Evolutionary conservation across 2,329 filamentous ascomycete species (phyloP).

Genomic region (Colletotrichum shisoi): DNA sequence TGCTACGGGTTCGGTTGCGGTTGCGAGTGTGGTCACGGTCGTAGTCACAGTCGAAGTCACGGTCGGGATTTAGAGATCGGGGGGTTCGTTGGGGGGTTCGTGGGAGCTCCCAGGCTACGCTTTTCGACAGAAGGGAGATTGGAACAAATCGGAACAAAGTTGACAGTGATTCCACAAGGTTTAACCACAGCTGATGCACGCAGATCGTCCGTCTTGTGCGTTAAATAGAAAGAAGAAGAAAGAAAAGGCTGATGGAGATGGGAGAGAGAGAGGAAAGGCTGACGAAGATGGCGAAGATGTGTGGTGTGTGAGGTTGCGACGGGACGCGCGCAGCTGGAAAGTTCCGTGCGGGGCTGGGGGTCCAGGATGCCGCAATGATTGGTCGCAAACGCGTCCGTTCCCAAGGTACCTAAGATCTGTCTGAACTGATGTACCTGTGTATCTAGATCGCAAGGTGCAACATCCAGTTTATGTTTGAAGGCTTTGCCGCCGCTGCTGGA

Average conservation of each 20-base stretch:
- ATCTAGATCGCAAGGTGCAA: background rate
- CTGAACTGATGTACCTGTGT: background rate
- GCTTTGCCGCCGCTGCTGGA: background rate
- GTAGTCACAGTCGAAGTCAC: no score
- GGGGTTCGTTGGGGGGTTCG: background rate
- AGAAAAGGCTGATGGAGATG: background rate
- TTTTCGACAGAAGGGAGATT: background rate
- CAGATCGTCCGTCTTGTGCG: background rate
- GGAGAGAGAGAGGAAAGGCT: background rate
- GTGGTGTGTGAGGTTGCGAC: conserved; percentile 23
- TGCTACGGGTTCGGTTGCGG: conserved; percentile 4
- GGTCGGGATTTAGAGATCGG: no score
- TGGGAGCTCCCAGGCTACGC: background rate
- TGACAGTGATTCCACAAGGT: background rate
- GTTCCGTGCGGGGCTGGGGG: conserved; percentile 27
- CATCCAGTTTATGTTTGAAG: background rate
- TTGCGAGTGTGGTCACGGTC: background rate
- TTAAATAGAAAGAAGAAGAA: background rate
- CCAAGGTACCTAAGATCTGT: background rate
- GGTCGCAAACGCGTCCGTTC: conserved; percentile 13
- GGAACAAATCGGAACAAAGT: background rate
- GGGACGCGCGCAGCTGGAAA: conserved; percentile 33
- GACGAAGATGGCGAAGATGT: no score
- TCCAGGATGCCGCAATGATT: conserved; percentile 16
- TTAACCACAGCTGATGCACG: no score